A percentile compares a stretch with the other conserved stretches of the same genome.
These are phyloP conservation scores for Syzygium oleosum DNA, from an alignment of 345 rosid species.

Conservation along the genomic window DNA sequence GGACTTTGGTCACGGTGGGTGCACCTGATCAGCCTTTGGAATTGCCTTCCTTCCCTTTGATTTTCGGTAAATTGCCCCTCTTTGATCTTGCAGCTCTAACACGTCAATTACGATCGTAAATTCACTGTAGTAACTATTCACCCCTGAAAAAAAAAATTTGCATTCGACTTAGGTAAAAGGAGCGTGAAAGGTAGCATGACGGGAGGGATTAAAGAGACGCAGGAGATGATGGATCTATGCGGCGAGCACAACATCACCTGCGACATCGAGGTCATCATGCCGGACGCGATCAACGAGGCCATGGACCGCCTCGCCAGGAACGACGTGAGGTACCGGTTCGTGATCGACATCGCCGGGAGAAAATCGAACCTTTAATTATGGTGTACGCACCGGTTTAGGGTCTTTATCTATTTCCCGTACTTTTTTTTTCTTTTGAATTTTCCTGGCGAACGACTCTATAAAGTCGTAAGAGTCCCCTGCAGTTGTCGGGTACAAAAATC, in stretches of 20 bases:
- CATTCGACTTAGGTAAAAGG: conserved; percentile 29
- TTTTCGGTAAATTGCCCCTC: conserved; percentile 29
- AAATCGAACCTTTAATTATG: background rate
- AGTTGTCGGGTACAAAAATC: background rate
- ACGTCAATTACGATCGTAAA: background rate
- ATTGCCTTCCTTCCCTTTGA: conserved; percentile 47
- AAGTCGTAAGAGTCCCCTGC: background rate
- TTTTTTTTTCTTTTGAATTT: background rate
- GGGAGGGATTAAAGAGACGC: conserved; percentile 46
- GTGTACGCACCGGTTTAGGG: background rate
- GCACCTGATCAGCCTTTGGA: conserved; percentile 42
- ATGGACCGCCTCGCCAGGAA: conserved; percentile 40
- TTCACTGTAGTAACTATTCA: background rate
- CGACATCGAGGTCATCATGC: conserved; percentile 33
- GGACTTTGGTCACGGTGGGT: conserved; percentile 34
- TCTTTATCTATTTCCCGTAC: background rate
- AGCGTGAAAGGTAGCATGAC: conserved; percentile 45
- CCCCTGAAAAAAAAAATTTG: no score
- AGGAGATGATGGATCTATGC: conserved; percentile 52
- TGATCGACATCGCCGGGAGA: conserved; percentile 39
- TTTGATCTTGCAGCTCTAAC: background rate
- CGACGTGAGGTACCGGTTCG: conserved; percentile 58
- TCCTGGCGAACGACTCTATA: background rate
- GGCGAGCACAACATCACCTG: conserved; percentile 40
- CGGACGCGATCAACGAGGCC: conserved; percentile 34